These are phyloP conservation scores for Trifolium repens DNA, from an alignment of 306 rosid genomes.

Conservation along the genomic window DNA sequence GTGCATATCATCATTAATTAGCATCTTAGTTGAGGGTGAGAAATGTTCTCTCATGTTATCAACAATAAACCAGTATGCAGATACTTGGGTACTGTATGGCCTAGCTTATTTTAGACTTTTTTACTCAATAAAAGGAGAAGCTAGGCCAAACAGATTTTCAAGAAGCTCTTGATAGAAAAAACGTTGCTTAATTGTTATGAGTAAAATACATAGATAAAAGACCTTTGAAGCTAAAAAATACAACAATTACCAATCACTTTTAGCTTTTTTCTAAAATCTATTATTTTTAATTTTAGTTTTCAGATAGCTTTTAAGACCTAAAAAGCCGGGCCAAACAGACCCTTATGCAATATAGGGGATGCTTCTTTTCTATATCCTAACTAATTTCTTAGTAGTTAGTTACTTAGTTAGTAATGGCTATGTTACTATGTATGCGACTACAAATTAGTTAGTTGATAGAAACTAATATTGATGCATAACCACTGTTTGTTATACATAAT, in stretches of 20 bases:
- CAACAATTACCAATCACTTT: too few species aligned
- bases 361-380: background rate
- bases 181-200: too few species aligned
- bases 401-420: background rate
- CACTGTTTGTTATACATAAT: background rate
- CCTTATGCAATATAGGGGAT: background rate
- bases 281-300: too few species aligned
- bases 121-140: too few species aligned
- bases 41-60: constrained; percentile 2
- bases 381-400: background rate
- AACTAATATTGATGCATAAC: background rate
- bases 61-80: background rate
- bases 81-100: background rate
- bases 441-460: background rate
- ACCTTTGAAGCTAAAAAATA: too few species aligned
- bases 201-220: too few species aligned
- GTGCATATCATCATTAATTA: background rate
- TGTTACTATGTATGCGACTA: background rate
- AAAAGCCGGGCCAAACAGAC: too few species aligned
- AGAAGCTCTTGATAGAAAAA: too few species aligned
- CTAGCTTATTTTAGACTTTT: too few species aligned
- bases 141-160: too few species aligned
- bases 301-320: too few species aligned
- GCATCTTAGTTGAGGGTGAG: background rate
- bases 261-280: too few species aligned